Base-by-base conservation (phyloP, 192 early-diverging fungal species). In the Podila horticola region DNA sequence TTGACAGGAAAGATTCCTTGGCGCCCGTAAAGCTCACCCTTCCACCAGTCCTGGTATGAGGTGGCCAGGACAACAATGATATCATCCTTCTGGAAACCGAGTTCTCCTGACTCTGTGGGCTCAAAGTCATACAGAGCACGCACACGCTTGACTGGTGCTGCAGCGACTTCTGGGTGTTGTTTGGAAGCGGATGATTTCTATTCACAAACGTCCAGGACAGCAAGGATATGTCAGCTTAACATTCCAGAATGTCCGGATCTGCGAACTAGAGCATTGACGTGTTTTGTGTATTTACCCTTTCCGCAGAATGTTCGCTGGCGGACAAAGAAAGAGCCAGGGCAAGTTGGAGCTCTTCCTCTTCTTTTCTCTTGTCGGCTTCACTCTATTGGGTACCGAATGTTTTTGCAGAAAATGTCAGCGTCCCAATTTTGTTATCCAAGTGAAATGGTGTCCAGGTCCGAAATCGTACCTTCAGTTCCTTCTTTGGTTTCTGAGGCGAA, bases 31-130 rank as follows among this genome's bases (percentile, higher is more conserved):
- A 93, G 83, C 79, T 94, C 91, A 28, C 97, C 98, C 74, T 95
- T 94, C 97, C 97, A 99, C 98, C 98, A 99, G 82, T 99, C 98
- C 67, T 95, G 92, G 86, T 96, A 99, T 11, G 96, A 94, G 66
- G 92, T 93, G 72, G 98, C 97, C 72, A 95, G 75, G 26, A 99
- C 98, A 13, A 90, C 87, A 65, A 98, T 90, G 49, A 99, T 88
- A 64, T 98, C 97, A 64, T 94, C 95, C 55, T 92, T 90, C 58
- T 87, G 87, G 66, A 99, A 94, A 15, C 92, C 92, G 26, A 99
- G 90, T 79, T 99, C 98, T 31, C 96, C 96, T 50, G 89, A 86
- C 70, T 98, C 96, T 1, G 94, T 92, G 8, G 95, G 94, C 45
- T 88, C 82, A 76, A 98, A 99, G 72, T 99, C 98, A 74, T 96